phyloP scores from a whole-genome alignment of 106 monocot genomes.

The Dendrobium huoshanense region DNA sequence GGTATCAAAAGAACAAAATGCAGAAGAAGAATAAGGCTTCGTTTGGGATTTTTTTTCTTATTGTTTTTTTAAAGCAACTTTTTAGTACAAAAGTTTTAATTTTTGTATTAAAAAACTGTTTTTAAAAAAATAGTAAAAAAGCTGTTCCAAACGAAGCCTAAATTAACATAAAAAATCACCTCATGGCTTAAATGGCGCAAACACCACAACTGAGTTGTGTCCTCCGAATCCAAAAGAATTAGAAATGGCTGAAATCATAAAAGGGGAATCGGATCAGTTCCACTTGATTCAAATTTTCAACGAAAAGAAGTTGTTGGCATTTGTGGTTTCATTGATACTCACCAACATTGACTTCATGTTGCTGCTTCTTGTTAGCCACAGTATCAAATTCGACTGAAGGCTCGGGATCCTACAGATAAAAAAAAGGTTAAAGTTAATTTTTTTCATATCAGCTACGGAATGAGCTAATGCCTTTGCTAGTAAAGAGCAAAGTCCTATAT shows the following conservation, averaged over 20 bases:
- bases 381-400: slow-evolving; percentile 89
- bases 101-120: too few relatives aligned
- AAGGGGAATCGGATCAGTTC: too few relatives aligned
- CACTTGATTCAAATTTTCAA: too few relatives aligned
- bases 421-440: background rate
- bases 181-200: slow-evolving; percentile 60
- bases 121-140: too few relatives aligned
- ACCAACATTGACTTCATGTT: slow-evolving; percentile 96
- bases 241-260: slow-evolving; percentile 34
- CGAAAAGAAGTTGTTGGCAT: background rate
- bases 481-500: background rate
- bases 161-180: background rate
- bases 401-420: slow-evolving; percentile 66
- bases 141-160: background rate
- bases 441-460: background rate
- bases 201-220: slow-evolving; percentile 63
- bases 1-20: background rate
- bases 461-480: background rate
- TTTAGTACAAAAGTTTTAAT: too few relatives aligned
- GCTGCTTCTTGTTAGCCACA: slow-evolving; percentile 75
- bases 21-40: background rate
- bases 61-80: too few relatives aligned
- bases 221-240: slow-evolving; percentile 74
- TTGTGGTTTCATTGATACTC: slow-evolving; percentile 20
- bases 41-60: too few relatives aligned